These are phyloP conservation scores for Arachnomyces sp. DNA, from an alignment of 2,329 filamentous ascomycete species.

Conservation along the genomic window DNA sequence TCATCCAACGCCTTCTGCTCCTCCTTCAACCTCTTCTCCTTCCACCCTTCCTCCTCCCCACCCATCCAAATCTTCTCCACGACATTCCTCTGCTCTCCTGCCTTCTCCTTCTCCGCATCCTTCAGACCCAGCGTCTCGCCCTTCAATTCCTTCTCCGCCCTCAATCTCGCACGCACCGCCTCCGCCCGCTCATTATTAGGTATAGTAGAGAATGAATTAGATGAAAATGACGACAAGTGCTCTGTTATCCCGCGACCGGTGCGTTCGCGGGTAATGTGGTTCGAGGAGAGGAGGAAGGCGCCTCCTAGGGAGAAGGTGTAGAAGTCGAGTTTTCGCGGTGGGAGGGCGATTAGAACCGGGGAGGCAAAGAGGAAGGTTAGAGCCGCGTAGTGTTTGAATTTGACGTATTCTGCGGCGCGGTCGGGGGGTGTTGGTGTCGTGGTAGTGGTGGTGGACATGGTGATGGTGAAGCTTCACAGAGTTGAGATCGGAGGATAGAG, in stretches of 20 bases:
- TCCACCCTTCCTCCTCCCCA: conserved; percentile 31
- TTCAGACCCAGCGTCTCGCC: conserved; percentile 21
- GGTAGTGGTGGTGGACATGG: conserved; percentile 5
- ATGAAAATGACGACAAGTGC: conserved; percentile 19
- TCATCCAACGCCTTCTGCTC: conserved; percentile 28
- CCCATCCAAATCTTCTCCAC: conserved; percentile 23
- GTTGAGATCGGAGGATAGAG: not conserved
- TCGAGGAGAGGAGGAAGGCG: conserved; percentile 42
- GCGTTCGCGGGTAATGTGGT: conserved; percentile 39
- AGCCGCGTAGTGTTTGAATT: conserved; percentile 34
- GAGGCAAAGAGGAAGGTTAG: conserved; percentile 41
- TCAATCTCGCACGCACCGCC: conserved; percentile 13
- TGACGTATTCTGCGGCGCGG: conserved; percentile 30
- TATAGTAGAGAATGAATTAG: conserved; percentile 6
- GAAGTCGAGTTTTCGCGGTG: conserved; percentile 54
- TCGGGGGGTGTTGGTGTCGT: conserved; percentile 9
- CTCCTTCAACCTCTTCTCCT: conserved; percentile 31
- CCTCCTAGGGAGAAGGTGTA: conserved; percentile 49
- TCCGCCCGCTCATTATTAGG: conserved; percentile 15
- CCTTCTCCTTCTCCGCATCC: conserved; percentile 8
- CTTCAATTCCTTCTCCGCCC: conserved; percentile 7
- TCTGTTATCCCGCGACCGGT: conserved; percentile 30
- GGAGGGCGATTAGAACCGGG: conserved; percentile 47
- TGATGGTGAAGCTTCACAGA: not conserved
- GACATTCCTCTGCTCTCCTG: too few species aligned